Evolutionary conservation across 2,329 filamentous ascomycete genomes (phyloP).

Genomic region (Aspergillus fumigatiaffinis): DNA sequence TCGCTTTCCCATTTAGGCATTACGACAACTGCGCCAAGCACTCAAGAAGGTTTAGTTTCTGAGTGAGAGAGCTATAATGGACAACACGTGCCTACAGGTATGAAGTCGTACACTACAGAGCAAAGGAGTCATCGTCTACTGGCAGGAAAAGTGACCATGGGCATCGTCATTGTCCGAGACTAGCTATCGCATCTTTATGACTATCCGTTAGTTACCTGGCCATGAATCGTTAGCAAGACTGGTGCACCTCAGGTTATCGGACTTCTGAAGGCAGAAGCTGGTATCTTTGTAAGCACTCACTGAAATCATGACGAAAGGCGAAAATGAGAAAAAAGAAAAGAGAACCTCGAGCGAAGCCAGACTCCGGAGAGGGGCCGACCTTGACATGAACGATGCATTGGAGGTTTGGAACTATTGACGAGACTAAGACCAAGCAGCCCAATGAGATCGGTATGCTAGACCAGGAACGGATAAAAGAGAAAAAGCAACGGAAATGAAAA

Average conservation of each 20-base stretch:
- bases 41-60: constrained; percentile 8
- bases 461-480: neutral
- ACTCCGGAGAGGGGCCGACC: constrained; percentile 9
- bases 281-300: neutral
- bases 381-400: neutral
- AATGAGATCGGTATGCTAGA: constrained; percentile 9
- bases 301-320: neutral
- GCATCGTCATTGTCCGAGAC: neutral
- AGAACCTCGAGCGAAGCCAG: neutral
- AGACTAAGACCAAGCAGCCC: constrained; percentile 9
- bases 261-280: neutral
- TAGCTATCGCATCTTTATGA: neutral
- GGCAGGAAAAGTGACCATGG: neutral
- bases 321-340: neutral
- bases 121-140: neutral
- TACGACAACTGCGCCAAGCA: constrained; percentile 13
- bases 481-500: constrained; percentile 1
- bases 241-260: neutral
- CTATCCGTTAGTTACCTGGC: neutral
- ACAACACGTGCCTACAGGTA: neutral
- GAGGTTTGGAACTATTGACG: constrained; percentile 17
- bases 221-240: neutral
- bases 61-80: constrained; percentile 1
- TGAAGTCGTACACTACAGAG: neutral
- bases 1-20: constrained; percentile 7